Conservation (phyloP, 352 stramenopile species). For the Peronospora destructor region DNA sequence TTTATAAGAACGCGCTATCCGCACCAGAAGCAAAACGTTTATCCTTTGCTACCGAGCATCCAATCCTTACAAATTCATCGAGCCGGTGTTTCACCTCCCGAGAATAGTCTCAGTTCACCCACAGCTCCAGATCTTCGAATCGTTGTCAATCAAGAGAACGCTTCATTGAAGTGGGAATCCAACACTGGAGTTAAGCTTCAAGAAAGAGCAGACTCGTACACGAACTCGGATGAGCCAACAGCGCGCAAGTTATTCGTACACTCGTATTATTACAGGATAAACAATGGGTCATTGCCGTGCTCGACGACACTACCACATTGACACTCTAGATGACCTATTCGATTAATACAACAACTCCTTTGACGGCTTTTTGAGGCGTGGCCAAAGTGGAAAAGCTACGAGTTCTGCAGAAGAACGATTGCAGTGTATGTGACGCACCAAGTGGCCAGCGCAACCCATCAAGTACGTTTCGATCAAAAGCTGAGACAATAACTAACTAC, state of each 20-base stretch:
- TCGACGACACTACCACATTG: not conserved
- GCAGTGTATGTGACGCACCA: too few relatives aligned
- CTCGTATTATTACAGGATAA: slow-evolving; percentile 12
- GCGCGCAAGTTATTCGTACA: slow-evolving; percentile 10
- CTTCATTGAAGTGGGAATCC: not conserved
- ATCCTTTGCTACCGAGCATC: slow-evolving; percentile 16
- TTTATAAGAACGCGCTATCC: slow-evolving; percentile 8
- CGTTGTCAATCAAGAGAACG: slow-evolving; percentile 3
- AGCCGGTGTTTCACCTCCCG: not conserved
- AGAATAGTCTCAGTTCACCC: not conserved
- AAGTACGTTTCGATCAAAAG: too few relatives aligned
- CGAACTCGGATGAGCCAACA: not conserved
- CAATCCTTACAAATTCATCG: slow-evolving; percentile 11
- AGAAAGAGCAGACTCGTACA: not conserved
- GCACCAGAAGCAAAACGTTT: slow-evolving; percentile 6
- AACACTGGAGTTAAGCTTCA: not conserved
- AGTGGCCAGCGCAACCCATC: too few relatives aligned
- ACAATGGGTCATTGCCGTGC: not conserved
- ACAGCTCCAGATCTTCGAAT: slow-evolving; percentile 10
- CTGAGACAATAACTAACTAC: too few relatives aligned
- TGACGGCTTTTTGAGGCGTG: too few relatives aligned
- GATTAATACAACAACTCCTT: too few relatives aligned
- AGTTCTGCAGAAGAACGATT: too few relatives aligned
- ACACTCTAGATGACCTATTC: not conserved
- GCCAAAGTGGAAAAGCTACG: too few relatives aligned